Conservation (phyloP, 1,139 yeast genomes). For the Keqinozyma sinolaborantium region DNA sequence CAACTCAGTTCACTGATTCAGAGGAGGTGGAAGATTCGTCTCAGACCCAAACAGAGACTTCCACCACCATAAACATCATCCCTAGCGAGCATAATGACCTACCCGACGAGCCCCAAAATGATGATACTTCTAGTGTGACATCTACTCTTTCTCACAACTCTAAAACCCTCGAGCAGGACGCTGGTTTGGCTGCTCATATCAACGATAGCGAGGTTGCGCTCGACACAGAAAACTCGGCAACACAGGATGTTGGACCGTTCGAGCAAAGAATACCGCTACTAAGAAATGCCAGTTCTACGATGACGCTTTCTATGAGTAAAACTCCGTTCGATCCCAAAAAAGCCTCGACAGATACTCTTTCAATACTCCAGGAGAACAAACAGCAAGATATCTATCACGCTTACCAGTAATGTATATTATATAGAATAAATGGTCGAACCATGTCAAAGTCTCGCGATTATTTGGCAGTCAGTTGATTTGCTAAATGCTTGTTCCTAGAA, state of each 20-base stretch:
- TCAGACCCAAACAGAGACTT: background rate
- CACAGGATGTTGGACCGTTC: conserved; percentile 22
- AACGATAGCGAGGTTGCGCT: conserved; percentile 14
- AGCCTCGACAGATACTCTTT: conserved; percentile 15
- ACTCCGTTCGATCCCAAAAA: conserved; percentile 4
- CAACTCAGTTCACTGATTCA: background rate
- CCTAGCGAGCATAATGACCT: too few species aligned
- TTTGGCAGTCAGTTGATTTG: background rate
- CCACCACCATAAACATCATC: background rate
- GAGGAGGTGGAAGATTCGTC: background rate
- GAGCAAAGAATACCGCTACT: conserved; percentile 32
- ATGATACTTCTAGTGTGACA: background rate
- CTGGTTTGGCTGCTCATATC: too few species aligned
- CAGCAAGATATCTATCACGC: conserved; percentile 19
- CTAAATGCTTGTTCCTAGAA: conserved; percentile 10
- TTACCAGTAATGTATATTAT: conserved; percentile 5
- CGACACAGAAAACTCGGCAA: conserved; percentile 10
- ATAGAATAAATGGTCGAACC: too few species aligned
- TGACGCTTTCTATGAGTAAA: conserved; percentile 3
- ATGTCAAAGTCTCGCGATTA: background rate
- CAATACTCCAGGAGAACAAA: conserved; percentile 12
- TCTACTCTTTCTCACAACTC: background rate
- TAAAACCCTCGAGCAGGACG: background rate
- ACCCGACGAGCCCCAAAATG: too few species aligned
- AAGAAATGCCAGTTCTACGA: conserved; percentile 19